These are phyloP conservation scores for Euphorbia schlechtendalii DNA, from an alignment of 441 rosid species.

Conservation along the genomic window DNA sequence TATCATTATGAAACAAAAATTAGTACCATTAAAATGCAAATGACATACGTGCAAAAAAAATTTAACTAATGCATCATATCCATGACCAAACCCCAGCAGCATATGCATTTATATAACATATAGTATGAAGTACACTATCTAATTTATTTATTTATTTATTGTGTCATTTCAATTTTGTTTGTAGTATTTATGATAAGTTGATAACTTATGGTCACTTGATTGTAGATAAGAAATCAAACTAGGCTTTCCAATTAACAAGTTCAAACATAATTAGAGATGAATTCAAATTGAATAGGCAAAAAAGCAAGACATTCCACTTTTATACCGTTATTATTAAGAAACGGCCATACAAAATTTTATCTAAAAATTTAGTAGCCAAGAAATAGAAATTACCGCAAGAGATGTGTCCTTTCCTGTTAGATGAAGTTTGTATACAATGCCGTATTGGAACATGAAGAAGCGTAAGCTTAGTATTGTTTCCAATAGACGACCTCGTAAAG, in stretches of 20 bases:
- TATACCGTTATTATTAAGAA: not conserved
- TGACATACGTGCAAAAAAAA: not conserved
- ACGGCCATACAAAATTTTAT: not conserved
- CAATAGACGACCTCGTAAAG: constrained; percentile 78
- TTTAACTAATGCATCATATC: not conserved
- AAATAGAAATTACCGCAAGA: constrained; percentile 53
- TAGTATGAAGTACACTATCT: not conserved
- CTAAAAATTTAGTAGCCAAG: too few species aligned
- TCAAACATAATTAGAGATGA: not conserved
- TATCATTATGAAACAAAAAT: constrained; percentile 18
- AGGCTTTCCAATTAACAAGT: not conserved
- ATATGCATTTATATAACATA: not conserved
- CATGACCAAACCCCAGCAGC: not conserved
- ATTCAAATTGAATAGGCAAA: not conserved
- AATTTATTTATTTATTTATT: not conserved
- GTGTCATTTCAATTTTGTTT: not conserved
- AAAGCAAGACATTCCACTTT: not conserved
- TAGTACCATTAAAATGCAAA: not conserved
- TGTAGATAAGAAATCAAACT: not conserved
- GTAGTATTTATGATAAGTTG: not conserved
- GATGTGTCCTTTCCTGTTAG: constrained; percentile 65
- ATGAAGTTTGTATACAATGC: constrained; percentile 83
- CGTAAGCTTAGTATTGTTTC: constrained; percentile 84
- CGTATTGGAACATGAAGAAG: constrained; percentile 85
- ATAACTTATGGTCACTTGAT: not conserved